Percentiles rank a stretch among this genome's conserved stretches.
Evolutionary conservation across 2,329 filamentous ascomycete genomes (phyloP).

Genomic region (Incumbomyces delicatus): DNA sequence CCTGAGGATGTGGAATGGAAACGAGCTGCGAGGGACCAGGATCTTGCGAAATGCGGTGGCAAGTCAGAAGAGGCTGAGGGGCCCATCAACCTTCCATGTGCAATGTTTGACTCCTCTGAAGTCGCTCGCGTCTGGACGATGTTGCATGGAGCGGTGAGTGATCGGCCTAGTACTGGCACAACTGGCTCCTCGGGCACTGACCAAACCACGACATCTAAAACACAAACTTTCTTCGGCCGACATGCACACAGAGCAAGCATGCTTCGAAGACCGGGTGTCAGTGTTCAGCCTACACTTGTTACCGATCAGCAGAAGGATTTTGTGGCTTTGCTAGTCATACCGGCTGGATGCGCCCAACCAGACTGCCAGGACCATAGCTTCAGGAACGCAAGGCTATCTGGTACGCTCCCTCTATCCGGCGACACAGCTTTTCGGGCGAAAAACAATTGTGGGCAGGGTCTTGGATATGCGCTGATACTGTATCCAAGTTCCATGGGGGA

Average conservation of each 20-base stretch:
- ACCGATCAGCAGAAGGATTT: constrained; percentile 5
- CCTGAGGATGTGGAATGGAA: constrained; percentile 6
- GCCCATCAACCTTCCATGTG: constrained; percentile 4
- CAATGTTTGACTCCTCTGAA: constrained; percentile 7
- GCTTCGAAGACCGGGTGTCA: not conserved
- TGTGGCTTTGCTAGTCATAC: constrained; percentile 6
- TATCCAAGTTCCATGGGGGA: constrained; percentile 8
- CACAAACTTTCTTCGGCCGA: not conserved
- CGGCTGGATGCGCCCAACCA: constrained; percentile 1
- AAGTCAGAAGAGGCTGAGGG: not conserved
- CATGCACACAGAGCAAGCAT: not conserved
- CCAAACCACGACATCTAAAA: not conserved
- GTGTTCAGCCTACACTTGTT: not conserved
- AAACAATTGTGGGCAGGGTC: constrained; percentile 6
- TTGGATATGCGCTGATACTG: constrained; percentile 6
- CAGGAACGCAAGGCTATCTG: not conserved
- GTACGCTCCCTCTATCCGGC: not conserved
- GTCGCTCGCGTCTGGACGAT: constrained; percentile 6
- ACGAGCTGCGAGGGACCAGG: not conserved
- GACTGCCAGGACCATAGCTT: constrained; percentile 6
- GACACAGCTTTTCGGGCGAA: not conserved
- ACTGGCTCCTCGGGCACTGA: constrained; percentile 2
- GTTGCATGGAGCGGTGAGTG: constrained; percentile 1
- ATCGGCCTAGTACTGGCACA: not conserved
- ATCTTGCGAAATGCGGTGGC: not conserved